Conservation (phyloP, 441 rosid species). For the Geranium incanum region DNA sequence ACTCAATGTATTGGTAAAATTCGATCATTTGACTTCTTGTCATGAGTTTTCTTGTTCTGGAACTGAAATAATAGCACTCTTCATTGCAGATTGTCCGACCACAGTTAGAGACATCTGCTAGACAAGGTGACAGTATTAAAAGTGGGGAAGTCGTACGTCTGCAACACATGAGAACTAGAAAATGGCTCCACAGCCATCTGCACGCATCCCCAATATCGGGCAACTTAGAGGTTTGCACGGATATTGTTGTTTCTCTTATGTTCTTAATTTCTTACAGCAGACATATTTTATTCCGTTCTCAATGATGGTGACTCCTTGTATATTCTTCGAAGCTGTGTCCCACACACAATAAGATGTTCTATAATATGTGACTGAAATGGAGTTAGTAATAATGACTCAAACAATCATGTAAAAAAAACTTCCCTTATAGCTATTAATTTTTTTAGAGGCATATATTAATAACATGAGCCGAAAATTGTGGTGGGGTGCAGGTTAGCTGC, state of each 20-base stretch:
- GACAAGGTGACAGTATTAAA: slow-evolving; percentile 70
- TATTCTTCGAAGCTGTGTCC: background rate
- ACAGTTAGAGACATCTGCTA: slow-evolving; percentile 41
- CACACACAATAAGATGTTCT: too few relatives aligned
- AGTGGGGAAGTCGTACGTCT: slow-evolving; percentile 63
- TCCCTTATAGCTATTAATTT: background rate
- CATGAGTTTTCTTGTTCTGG: background rate
- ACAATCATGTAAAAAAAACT: background rate
- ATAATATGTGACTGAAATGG: background rate
- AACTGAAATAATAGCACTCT: background rate
- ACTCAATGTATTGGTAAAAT: background rate
- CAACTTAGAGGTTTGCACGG: slow-evolving; percentile 69
- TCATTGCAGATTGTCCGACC: slow-evolving; percentile 67
- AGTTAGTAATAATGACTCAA: background rate
- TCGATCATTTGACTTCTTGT: background rate
- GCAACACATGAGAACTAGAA: slow-evolving; percentile 89
- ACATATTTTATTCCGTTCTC: background rate
- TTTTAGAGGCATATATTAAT: background rate
- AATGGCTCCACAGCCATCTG: slow-evolving; percentile 92
- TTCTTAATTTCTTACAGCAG: background rate
- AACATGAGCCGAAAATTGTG: background rate
- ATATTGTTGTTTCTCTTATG: background rate
- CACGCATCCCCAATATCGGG: slow-evolving; percentile 91
- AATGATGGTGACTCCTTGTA: background rate
- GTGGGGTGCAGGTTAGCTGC: slow-evolving; percentile 68